A percentile compares a stretch with the other conserved stretches of the same genome.
phyloP scores from a whole-genome alignment of 495 filamentous ascomycete genomes.

The Penicillium herquei region DNA sequence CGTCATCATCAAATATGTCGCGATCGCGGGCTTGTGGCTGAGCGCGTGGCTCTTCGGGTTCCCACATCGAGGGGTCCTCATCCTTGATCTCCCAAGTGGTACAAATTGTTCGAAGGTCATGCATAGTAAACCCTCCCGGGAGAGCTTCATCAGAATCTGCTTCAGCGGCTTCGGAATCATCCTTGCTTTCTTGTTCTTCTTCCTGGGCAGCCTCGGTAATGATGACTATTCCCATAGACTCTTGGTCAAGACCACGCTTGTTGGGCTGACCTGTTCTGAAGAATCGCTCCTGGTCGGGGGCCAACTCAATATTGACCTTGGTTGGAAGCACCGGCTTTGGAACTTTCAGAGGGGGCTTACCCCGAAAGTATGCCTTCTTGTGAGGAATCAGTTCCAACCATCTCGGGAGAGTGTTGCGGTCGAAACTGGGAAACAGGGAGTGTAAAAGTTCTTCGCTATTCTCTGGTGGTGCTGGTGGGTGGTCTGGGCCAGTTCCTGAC shows the following conservation, averaged over 20 bases:
- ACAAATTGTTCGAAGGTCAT: constrained; percentile 77
- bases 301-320: constrained; percentile 82
- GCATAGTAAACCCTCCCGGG: constrained; percentile 63
- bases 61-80: constrained; percentile 25
- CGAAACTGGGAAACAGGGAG: constrained; percentile 67
- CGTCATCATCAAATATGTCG: constrained; percentile 44
- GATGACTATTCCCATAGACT: constrained; percentile 54
- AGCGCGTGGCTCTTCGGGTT: constrained; percentile 26
- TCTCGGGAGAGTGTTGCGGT: constrained; percentile 58
- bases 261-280: constrained; percentile 65
- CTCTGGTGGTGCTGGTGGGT: constrained; percentile 57
- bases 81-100: constrained; percentile 75
- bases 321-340: constrained; percentile 81
- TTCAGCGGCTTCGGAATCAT: constrained; percentile 59
- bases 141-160: constrained; percentile 45
- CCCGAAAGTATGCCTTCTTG: constrained; percentile 67
- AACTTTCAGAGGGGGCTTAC: constrained; percentile 66
- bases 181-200: constrained; percentile 56
- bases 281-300: constrained; percentile 72
- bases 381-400: constrained; percentile 75
- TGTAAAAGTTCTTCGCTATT: constrained; percentile 66
- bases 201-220: constrained; percentile 53
- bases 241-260: constrained; percentile 56
- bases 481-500: constrained; percentile 39
- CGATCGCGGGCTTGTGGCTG: constrained; percentile 10